phyloP scores from a whole-genome alignment of 306 rosid species.

The Vicia faba region DNA sequence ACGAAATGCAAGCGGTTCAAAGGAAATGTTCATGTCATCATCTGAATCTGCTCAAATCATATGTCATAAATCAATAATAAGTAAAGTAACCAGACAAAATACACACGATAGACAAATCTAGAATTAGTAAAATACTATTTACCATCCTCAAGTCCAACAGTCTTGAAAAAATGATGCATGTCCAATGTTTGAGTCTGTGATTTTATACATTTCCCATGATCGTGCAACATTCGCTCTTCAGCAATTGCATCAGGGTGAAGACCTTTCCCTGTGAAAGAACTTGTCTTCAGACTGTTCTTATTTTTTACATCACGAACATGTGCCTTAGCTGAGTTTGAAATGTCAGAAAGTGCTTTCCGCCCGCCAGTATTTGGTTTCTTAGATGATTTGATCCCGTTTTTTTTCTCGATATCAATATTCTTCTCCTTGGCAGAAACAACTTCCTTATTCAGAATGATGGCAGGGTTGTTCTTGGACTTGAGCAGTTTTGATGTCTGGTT shows the following conservation, averaged over 20 bases:
- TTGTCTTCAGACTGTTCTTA: conserved; percentile 39
- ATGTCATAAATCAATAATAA: background rate
- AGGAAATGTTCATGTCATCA: conserved; percentile 37
- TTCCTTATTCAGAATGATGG: too few species aligned
- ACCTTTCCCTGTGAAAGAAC: background rate
- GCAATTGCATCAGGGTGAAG: conserved; percentile 44
- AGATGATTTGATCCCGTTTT: conserved; percentile 41
- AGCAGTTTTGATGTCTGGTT: conserved; percentile 37
- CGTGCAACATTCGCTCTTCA: conserved; percentile 53
- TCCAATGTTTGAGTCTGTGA: conserved; percentile 39
- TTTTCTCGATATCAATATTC: conserved; percentile 31
- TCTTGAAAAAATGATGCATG: conserved; percentile 40
- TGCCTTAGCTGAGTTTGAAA: conserved; percentile 60
- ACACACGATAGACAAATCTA: background rate
- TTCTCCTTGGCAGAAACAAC: too few species aligned
- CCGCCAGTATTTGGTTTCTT: conserved; percentile 43
- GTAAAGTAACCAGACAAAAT: background rate
- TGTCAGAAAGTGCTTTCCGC: conserved; percentile 66
- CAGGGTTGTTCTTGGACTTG: conserved; percentile 34
- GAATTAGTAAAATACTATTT: conserved; percentile 8
- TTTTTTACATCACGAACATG: conserved; percentile 35
- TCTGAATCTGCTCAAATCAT: conserved; percentile 38
- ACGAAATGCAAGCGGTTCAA: conserved; percentile 20
- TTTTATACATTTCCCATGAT: conserved; percentile 59
- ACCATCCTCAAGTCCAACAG: conserved; percentile 57